These are phyloP conservation scores for Gynochthodes officinalis DNA, from an alignment of 257 asterid species.

Conservation along the genomic window DNA sequence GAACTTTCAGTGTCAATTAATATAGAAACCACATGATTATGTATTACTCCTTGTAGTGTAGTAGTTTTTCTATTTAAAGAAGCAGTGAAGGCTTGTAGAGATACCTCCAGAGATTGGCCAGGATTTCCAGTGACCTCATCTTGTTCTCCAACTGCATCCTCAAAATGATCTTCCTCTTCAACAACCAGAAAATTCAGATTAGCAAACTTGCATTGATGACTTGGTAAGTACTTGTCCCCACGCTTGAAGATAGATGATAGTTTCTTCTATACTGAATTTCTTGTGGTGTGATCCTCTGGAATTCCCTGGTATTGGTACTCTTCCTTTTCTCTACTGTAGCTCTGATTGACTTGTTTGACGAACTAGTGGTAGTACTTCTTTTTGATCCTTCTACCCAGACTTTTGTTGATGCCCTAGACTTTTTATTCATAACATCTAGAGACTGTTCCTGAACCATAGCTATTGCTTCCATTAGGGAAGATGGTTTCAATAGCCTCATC, in stretches of 20 bases:
- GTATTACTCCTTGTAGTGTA: neutral
- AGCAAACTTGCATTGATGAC: neutral
- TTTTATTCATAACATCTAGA: neutral
- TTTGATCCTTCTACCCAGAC: too few species aligned
- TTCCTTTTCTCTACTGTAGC: neutral
- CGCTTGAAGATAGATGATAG: conserved; percentile 2
- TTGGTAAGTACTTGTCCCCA: neutral
- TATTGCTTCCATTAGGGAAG: neutral
- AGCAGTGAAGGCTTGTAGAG: neutral
- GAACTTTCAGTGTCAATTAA: neutral
- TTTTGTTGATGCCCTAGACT: neutral
- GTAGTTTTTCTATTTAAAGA: neutral
- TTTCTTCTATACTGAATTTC: too few species aligned
- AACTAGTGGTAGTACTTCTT: too few species aligned
- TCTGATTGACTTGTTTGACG: too few species aligned
- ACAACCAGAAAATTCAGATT: neutral
- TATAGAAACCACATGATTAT: neutral
- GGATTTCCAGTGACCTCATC: neutral
- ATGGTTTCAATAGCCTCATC: neutral
- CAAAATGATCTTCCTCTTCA: neutral
- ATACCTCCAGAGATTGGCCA: neutral
- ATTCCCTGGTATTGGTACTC: too few species aligned
- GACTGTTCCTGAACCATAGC: neutral
- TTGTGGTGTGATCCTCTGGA: neutral
- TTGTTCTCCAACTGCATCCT: neutral